Base-by-base conservation (phyloP, 2,329 filamentous ascomycete species). In the Aureobasidium sp. region DNA sequence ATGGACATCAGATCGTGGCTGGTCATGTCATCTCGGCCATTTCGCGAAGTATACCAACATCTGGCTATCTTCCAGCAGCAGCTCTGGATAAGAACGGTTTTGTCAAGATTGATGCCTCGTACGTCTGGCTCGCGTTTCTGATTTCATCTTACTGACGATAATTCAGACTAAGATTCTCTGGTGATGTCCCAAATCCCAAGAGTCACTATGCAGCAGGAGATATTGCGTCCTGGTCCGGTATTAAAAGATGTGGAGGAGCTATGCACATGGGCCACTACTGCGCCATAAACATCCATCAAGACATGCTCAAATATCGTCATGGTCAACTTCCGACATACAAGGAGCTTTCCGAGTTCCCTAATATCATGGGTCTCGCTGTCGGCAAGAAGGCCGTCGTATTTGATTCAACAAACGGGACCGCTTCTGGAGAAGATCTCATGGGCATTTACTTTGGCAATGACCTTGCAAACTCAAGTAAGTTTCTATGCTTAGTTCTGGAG, bases 181-280 rank as follows among this genome's bases (percentile, higher is more conserved):
- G 69, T 1, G 70, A 69, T 0, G 71, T 79, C 0, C 74, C 81
- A 4, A 84, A 88, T 58, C 68, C 78, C 11, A 69, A 72, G 0
- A 68, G 69, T 24, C 86, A 90, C 66, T 86, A 84, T 61, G 85
- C 82, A 11, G 74, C 80, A 21, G 87, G 87, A 14, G 87, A 91
- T 63, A 71, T 86, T 14, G 79, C 78, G 27, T 71, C 74, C 42
- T 90, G 87, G 86, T 79, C 83, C 0, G 86, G 86, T 38, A 89
- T 91, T 71, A 90, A 89, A 73, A 83, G 87, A 39, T 88, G 84
- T 61, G 86, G 87, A 21, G 79, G 75, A 14, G 87, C 87, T 29
- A 87, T 90, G 78, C 79, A 86, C 63, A 82, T 84, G 74, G 87
- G 86, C 32, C 79, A 83, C 10, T 49, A 49, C 8, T 38, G 34